Conservation (phyloP, 805 yeast genomes). For the Saccharomycopsis synnaedendra region DNA sequence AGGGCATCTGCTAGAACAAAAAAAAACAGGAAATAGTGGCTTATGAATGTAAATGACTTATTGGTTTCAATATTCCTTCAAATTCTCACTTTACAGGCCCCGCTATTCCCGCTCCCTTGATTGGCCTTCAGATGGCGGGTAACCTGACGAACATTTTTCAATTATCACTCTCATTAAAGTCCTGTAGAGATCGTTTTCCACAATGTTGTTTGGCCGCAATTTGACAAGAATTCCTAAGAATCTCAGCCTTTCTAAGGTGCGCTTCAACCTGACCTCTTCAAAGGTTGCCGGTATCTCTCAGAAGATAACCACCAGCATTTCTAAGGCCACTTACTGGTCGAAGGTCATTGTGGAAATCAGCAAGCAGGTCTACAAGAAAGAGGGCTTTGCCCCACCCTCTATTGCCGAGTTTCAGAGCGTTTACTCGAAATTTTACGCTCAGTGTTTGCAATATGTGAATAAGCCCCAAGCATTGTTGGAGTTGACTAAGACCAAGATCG, state of each 20-base stretch:
- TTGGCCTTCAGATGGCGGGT: too few species aligned
- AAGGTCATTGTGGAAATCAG: conserved; percentile 54
- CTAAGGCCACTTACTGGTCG: conserved; percentile 58
- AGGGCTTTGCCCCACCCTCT: conserved; percentile 88
- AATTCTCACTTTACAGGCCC: too few species aligned
- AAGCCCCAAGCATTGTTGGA: conserved; percentile 52
- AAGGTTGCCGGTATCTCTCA: conserved; percentile 21
- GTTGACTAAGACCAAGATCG: conserved; percentile 31
- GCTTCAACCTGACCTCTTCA: conserved; percentile 24
- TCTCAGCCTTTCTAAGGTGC: conserved; percentile 17
- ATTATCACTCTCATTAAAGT: too few species aligned
- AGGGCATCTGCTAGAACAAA: too few species aligned
- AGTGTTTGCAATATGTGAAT: conserved; percentile 31
- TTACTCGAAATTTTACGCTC: conserved; percentile 43
- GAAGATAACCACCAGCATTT: conserved; percentile 15
- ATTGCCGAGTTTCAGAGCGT: conserved; percentile 64
- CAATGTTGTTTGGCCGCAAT: conserved; percentile 2
- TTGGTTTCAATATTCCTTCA: too few species aligned
- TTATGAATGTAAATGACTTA: too few species aligned
- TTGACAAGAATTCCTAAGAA: background rate
- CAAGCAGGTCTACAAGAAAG: conserved; percentile 78
- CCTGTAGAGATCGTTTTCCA: background rate
- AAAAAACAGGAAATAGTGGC: too few species aligned
- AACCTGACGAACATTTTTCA: too few species aligned
- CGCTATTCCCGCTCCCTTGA: too few species aligned